Evolutionary conservation across 148 eudicot species (phyloP).

Genomic region (Diospyros kaki): DNA sequence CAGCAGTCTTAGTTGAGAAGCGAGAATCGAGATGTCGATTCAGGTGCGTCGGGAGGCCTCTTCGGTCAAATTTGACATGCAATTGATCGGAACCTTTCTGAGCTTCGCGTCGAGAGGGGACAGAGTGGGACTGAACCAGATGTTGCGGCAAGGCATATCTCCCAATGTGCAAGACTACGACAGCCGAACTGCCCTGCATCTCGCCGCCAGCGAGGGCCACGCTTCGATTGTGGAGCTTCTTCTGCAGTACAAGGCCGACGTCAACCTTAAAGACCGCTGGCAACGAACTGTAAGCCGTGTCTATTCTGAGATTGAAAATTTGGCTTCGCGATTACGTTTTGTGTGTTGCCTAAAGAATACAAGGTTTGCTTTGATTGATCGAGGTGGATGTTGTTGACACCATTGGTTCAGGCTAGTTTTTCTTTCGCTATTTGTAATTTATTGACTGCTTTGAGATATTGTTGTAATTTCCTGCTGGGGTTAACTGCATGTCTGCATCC

Average conservation of each 20-base stretch:
- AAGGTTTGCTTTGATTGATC: background rate
- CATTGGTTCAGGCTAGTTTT: background rate
- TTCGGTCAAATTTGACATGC: constrained; percentile 27
- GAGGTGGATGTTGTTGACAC: background rate
- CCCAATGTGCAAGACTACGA: constrained; percentile 47
- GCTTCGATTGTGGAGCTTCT: constrained; percentile 43
- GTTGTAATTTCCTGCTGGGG: background rate
- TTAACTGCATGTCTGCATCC: background rate
- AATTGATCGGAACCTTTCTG: constrained; percentile 35
- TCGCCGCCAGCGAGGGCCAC: constrained; percentile 43
- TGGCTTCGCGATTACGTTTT: background rate
- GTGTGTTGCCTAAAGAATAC: no score
- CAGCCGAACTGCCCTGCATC: constrained; percentile 36
- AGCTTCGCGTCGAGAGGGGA: constrained; percentile 44
- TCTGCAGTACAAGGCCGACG: constrained; percentile 31
- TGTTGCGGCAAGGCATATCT: constrained; percentile 31
- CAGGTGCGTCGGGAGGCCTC: background rate
- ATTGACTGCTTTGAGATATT: background rate
- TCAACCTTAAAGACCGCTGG: constrained; percentile 42
- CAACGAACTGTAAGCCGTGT: constrained; percentile 25
- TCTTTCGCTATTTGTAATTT: background rate
- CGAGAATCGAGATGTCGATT: constrained; percentile 6
- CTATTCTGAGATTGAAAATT: background rate
- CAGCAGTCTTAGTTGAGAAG: background rate
- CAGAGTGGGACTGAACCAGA: constrained; percentile 34